Evolutionary conservation across 148 eudicot species (phyloP), one percentile per base, ranked within the genome.

Genomic region (Rhododendron ferrugineum): DNA sequence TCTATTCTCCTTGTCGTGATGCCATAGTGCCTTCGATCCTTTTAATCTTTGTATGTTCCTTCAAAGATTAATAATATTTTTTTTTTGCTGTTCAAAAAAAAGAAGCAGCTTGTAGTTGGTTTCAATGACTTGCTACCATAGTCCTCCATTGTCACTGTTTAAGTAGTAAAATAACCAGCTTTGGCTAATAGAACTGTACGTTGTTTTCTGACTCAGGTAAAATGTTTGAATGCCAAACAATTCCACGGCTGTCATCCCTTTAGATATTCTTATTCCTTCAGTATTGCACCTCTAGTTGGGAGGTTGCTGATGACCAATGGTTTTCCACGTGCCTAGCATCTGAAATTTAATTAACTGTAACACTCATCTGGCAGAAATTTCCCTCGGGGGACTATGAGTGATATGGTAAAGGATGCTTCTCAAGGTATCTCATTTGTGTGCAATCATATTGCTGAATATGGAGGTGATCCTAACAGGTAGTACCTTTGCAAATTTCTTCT

Each of bases 391-490:
- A 97, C 99, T 32, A 97, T 97, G 83, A 85, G 96, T 88, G 96
- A 95, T 85, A 97, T 97, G 99, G 91, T 97, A 20, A 89, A 94
- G 72, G 99, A 97, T 90, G 95, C 99, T 89, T 95, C 98, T 54
- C 91, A 91, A 88, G 99, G 99, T 56, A 94, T 97, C 88, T 92
- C 98, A 68, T 97, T 93, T 87, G 88, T 97, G 47, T 95, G 98
- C 91, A 92, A 97, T 70, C 91, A 94, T 86, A 94, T 97, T 85
- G 91, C 95, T 86, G 96, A 94, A 91, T 95, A 95, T 88, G 99
- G 99, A 84, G 99, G 99, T 86, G 99, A 97, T 92, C 99, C 98
- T 72, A 86, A 90, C 85, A 92, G 98, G 99, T 96, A 90, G 56
- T 85, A 30, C 42, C 28, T 58, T 50, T 34, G 30, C 40, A 34